A percentile compares a stretch with the other conserved stretches of the same genome.
Evolutionary conservation across 2,329 filamentous ascomycete species (phyloP).

Genomic region (Fusarium buxicola): DNA sequence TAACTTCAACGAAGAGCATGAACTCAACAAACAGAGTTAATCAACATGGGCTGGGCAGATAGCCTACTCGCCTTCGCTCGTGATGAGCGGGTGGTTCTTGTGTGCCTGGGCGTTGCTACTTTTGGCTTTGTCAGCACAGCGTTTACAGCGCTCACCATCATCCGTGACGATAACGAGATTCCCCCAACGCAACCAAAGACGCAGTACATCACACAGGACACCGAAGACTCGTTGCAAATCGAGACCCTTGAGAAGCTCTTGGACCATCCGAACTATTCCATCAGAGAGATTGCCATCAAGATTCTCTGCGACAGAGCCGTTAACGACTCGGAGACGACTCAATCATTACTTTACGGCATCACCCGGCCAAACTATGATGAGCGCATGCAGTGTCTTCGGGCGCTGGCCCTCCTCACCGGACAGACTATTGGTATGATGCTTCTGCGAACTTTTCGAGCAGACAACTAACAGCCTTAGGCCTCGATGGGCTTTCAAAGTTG

Average conservation of each 20-base stretch:
- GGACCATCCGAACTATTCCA: conserved; percentile 77
- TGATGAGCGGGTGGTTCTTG: conserved; percentile 66
- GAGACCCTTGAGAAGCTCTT: conserved; percentile 76
- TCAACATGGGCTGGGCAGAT: conserved; percentile 55
- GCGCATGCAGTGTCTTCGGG: conserved; percentile 67
- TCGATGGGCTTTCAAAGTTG: conserved; percentile 58
- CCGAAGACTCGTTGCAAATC: conserved; percentile 76
- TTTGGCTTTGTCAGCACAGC: conserved; percentile 69
- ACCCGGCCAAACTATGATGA: conserved; percentile 69
- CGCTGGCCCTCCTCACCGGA: conserved; percentile 65
- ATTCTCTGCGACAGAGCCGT: conserved; percentile 68
- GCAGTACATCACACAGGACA: conserved; percentile 79
- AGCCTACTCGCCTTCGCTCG: conserved; percentile 50
- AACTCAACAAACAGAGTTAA: conserved; percentile 25
- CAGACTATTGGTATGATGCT: conserved; percentile 50
- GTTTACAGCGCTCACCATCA: conserved; percentile 67
- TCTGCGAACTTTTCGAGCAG: not conserved
- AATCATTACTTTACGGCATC: conserved; percentile 67
- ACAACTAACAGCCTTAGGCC: conserved; percentile 45
- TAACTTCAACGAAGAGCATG: conserved; percentile 22
- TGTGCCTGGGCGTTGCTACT: conserved; percentile 67
- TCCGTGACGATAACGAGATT: conserved; percentile 74
- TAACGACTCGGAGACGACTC: conserved; percentile 66
- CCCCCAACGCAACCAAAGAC: conserved; percentile 73
- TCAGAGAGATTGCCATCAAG: conserved; percentile 74